These are phyloP conservation scores for Otatea glauca DNA, from an alignment of 176 grass and related monocot genomes.

Conservation along the genomic window DNA sequence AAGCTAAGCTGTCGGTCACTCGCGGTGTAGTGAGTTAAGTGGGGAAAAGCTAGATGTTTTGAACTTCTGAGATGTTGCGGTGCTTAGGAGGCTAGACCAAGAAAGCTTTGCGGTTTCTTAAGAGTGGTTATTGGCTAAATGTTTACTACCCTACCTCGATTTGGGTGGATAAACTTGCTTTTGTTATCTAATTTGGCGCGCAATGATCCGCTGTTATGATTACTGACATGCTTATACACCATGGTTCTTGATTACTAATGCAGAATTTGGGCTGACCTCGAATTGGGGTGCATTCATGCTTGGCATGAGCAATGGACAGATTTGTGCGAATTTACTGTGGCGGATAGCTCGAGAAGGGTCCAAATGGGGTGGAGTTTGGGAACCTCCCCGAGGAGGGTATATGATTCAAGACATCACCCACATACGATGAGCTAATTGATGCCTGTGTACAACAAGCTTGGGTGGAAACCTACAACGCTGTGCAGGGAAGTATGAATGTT, in stretches of 20 bases:
- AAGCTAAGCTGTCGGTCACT: background rate
- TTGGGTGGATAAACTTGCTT: background rate
- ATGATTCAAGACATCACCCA: constrained; percentile 35
- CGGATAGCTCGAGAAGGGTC: constrained; percentile 40
- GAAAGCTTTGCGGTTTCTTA: background rate
- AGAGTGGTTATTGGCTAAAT: background rate
- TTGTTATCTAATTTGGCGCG: background rate
- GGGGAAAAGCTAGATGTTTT: constrained; percentile 23
- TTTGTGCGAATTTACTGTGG: constrained; percentile 48
- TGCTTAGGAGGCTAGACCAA: background rate
- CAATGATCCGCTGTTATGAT: background rate
- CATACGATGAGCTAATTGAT: constrained; percentile 43
- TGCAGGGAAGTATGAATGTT: constrained; percentile 37
- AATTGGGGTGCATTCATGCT: background rate
- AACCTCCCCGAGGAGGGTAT: constrained; percentile 31
- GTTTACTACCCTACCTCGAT: background rate
- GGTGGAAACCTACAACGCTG: background rate
- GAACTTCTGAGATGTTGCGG: background rate
- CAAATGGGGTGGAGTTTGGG: constrained; percentile 38
- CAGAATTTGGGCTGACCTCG: background rate
- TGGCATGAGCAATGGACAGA: constrained; percentile 42
- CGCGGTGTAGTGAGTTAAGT: background rate
- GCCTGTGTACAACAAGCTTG: constrained; percentile 34
- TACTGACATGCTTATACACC: background rate
- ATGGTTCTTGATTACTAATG: background rate